Conservation (phyloP, 805 yeast genomes). For the Saturnispora dispora region DNA sequence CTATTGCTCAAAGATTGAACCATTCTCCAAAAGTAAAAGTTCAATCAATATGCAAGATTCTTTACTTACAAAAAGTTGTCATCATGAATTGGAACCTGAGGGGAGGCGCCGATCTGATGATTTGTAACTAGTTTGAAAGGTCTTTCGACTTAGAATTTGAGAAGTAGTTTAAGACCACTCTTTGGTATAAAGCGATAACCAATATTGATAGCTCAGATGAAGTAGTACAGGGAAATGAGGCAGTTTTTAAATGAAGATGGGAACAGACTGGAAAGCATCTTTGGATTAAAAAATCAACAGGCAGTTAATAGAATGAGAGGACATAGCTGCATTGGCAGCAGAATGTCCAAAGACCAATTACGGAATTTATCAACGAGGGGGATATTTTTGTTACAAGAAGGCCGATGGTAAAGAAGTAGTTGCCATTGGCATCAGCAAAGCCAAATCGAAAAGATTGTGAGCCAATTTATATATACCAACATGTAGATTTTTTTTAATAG, state of each 20-base stretch:
- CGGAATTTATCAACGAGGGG: slow-evolving; percentile 16
- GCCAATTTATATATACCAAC: background rate
- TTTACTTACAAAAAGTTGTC: too few relatives aligned
- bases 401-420: slow-evolving; percentile 16
- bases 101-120: background rate
- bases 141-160: background rate
- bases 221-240: too few relatives aligned
- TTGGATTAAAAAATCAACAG: slow-evolving; percentile 17
- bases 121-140: background rate
- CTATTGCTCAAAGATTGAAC: background rate
- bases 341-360: slow-evolving; percentile 16
- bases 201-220: background rate
- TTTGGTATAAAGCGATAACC: background rate
- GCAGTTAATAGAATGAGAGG: slow-evolving; percentile 12
- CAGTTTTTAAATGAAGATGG: background rate
- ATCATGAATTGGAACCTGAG: background rate
- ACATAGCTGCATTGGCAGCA: slow-evolving; percentile 14
- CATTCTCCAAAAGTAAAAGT: background rate
- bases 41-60: background rate
- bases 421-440: slow-evolving; percentile 15
- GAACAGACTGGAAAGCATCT: background rate
- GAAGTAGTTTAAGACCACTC: background rate
- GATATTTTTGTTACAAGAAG: slow-evolving; percentile 13
- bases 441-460: slow-evolving; percentile 1
- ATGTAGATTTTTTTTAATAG: background rate